Percentiles rank a stretch among this genome's conserved stretches.
These are phyloP conservation scores for Hyaloscypha hepaticicola DNA, from an alignment of 495 filamentous ascomycete species.

Conservation along the genomic window DNA sequence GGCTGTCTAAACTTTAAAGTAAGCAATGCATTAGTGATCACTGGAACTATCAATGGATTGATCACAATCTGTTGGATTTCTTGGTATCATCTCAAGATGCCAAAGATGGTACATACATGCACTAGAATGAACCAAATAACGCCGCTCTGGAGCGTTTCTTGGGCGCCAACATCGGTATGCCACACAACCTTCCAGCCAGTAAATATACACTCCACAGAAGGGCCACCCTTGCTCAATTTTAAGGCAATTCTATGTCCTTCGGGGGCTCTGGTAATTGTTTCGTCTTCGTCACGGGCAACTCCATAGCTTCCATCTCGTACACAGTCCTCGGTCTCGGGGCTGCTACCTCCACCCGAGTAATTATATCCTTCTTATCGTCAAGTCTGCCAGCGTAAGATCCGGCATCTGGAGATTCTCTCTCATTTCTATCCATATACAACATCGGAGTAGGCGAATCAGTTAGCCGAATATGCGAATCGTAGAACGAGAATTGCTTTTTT, in stretches of 20 bases:
- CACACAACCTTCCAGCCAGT: too few relatives aligned
- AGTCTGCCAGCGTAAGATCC: background rate
- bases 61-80: background rate
- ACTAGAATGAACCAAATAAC: background rate
- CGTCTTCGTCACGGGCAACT: background rate
- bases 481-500: background rate
- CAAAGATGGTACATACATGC: background rate
- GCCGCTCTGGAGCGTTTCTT: background rate
- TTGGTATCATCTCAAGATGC: background rate
- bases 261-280: conserved; percentile 1
- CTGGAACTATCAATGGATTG: background rate
- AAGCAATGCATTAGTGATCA: background rate
- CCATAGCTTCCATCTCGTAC: conserved; percentile 8
- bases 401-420: background rate
- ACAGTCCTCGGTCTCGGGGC: background rate
- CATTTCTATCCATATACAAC: conserved; percentile 9
- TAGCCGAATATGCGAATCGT: conserved; percentile 10
- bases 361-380: background rate
- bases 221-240: background rate
- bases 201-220: background rate
- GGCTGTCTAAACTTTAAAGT: background rate
- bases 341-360: background rate
- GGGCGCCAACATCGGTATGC: too few relatives aligned
- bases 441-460: conserved; percentile 14
- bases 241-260: background rate